Evolutionary conservation across 2,329 filamentous ascomycete genomes (phyloP).

Genomic region (Hypoxylon sp.): DNA sequence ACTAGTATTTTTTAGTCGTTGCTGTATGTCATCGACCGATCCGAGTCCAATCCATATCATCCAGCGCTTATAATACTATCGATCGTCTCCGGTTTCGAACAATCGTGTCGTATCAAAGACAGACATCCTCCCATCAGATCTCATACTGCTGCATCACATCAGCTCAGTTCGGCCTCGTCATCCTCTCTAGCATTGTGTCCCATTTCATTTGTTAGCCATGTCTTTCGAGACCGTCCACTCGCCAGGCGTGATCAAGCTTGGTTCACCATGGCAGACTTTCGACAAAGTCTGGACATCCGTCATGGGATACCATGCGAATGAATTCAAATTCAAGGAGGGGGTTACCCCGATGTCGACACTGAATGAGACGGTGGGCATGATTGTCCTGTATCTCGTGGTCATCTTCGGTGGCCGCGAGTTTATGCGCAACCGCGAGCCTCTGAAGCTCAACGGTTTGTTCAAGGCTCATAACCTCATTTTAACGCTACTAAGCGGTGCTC

Average conservation of each 20-base stretch:
- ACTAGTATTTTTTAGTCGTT: constrained; percentile 25
- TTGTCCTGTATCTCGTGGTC: constrained; percentile 88
- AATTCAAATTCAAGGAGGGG: constrained; percentile 86
- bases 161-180: constrained; percentile 5
- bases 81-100: constrained; percentile 19
- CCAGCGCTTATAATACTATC: constrained; percentile 40
- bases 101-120: background rate
- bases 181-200: background rate
- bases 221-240: constrained; percentile 38
- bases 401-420: constrained; percentile 92
- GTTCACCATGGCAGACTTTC: constrained; percentile 89
- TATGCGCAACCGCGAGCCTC: constrained; percentile 88
- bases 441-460: constrained; percentile 90
- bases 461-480: constrained; percentile 96
- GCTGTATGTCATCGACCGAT: constrained; percentile 37
- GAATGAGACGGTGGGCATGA: constrained; percentile 81
- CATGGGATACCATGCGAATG: constrained; percentile 83
- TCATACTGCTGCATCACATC: constrained; percentile 6
- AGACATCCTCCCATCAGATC: constrained; percentile 2
- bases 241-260: constrained; percentile 72
- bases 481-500: constrained; percentile 82
- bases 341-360: constrained; percentile 90
- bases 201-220: constrained; percentile 40
- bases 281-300: constrained; percentile 82
- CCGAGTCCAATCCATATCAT: constrained; percentile 12